Base-by-base conservation (phyloP, 139 green algal genomes). In the Volvox reticuliferus region DNA sequence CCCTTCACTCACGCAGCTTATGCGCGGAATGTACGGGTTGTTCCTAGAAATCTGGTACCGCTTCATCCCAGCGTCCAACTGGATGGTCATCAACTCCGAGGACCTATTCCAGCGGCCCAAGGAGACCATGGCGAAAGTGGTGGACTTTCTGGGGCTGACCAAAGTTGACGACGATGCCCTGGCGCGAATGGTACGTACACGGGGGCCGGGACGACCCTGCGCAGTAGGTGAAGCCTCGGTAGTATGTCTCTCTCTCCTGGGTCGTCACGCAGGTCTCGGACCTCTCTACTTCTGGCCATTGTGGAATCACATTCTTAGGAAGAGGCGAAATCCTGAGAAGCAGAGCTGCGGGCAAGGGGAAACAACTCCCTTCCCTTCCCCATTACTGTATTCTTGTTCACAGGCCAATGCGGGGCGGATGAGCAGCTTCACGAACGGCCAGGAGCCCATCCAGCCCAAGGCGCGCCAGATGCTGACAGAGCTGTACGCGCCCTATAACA, bases 21-120 rank as follows among this genome's bases (percentile, higher is more conserved):
- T 95, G 19, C 93, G 93, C 33, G 91, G 91, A 77, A 92, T 94
- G 91, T 94, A 95, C 71, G 55, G 55, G 0, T 80, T 95, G 65
- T 95, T 85, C 68, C 86, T 94, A 19, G 89, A 93, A 79, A 88
- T 93, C 22, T 95, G 93, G 93, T 87, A 92, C 77, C 82, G 87
- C 44, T 89, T 93, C 91, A 91, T 95, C 26, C 91, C 91, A 1
- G 73, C 86, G 0, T 55, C 82, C 9, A 28, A 86, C 69, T 73
- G 93, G 62, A 61, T 93, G 55, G 78, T 93, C 5, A 50, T 95
- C 62, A 76, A 88, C 65, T 50, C 71, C 0, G 91, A 94, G 19
- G 92, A 90, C 55, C 55, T 83, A 13, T 90, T 90, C 55, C 13
- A 24, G 9, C 2, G 36, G 32, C 73, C 65, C 30, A 44, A 67